A percentile compares a stretch with the other conserved stretches of the same genome.
Conservation (phyloP, 306 rosid species). For the Arachis stenosperma region DNA sequence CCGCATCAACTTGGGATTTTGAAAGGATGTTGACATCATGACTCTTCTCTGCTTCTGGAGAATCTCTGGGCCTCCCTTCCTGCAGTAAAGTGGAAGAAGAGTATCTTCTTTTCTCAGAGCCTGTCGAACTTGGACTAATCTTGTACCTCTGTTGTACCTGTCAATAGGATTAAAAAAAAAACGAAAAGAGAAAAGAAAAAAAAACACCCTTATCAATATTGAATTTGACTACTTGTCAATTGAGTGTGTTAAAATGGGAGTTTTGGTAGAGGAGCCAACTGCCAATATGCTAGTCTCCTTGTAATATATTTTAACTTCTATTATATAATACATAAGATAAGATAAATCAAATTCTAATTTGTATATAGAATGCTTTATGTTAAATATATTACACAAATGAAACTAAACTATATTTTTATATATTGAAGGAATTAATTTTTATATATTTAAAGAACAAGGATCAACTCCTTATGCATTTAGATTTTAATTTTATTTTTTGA, state of each 20-base stretch:
- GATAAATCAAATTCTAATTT: no score
- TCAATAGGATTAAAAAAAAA: conserved; percentile 36
- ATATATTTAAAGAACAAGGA: no score
- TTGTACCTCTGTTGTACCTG: conserved; percentile 84
- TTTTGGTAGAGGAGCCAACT: neutral
- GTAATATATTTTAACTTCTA: no score
- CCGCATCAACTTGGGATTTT: conserved; percentile 69
- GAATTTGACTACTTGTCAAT: conserved; percentile 21
- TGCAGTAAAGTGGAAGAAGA: conserved; percentile 51
- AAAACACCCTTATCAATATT: conserved; percentile 28
- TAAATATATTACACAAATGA: no score
- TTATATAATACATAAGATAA: no score
- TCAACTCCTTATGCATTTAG: no score
- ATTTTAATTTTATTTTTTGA: no score
- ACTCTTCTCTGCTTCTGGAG: conserved; percentile 52
- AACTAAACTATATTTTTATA: no score
- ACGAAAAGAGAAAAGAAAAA: neutral
- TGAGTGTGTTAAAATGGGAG: conserved; percentile 18
- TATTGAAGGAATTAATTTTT: no score
- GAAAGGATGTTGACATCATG: conserved; percentile 58
- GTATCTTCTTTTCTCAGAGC: conserved; percentile 65
- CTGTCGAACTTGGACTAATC: conserved; percentile 51
- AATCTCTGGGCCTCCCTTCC: conserved; percentile 59
- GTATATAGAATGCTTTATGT: no score
- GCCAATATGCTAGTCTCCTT: no score